Conservation (phyloP, 805 yeast species). For the Candida berthetii region DNA sequence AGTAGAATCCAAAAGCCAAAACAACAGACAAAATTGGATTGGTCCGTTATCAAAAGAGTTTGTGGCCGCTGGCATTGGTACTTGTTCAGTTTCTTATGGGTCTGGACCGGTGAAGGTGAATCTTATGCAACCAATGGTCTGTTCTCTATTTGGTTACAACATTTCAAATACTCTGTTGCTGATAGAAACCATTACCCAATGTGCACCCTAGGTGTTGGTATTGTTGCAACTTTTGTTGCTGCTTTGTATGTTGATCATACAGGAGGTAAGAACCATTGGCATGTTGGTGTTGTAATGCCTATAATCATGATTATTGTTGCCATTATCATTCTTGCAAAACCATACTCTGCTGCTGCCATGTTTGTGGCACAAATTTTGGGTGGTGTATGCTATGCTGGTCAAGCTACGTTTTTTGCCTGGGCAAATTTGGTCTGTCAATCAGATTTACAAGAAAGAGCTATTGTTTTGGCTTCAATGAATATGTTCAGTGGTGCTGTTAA, state of each 20-base stretch:
- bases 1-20: conserved; percentile 33
- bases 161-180: conserved; percentile 33
- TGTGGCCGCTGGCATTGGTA: conserved; percentile 52
- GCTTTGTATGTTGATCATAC: conserved; percentile 38
- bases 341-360: conserved; percentile 29
- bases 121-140: conserved; percentile 40
- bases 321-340: conserved; percentile 37
- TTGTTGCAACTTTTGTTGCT: conserved; percentile 36
- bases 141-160: conserved; percentile 40
- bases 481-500: conserved; percentile 58
- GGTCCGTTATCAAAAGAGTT: conserved; percentile 34
- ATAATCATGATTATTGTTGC: conserved; percentile 36
- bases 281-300: conserved; percentile 40
- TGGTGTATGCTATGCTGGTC: conserved; percentile 53
- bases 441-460: conserved; percentile 59
- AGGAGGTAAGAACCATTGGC: conserved; percentile 41
- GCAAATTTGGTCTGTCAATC: conserved; percentile 52
- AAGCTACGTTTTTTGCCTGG: conserved; percentile 58
- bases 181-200: conserved; percentile 48
- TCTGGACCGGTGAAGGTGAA: conserved; percentile 42
- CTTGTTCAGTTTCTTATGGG: conserved; percentile 46
- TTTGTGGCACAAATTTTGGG: conserved; percentile 51
- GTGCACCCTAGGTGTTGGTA: conserved; percentile 47
- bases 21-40: conserved; percentile 29
- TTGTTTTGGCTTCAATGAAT: conserved; percentile 60